These are phyloP conservation scores for Aspergillus carbonarius DNA, from an alignment of 2,329 filamentous ascomycete genomes.

Conservation along the genomic window DNA sequence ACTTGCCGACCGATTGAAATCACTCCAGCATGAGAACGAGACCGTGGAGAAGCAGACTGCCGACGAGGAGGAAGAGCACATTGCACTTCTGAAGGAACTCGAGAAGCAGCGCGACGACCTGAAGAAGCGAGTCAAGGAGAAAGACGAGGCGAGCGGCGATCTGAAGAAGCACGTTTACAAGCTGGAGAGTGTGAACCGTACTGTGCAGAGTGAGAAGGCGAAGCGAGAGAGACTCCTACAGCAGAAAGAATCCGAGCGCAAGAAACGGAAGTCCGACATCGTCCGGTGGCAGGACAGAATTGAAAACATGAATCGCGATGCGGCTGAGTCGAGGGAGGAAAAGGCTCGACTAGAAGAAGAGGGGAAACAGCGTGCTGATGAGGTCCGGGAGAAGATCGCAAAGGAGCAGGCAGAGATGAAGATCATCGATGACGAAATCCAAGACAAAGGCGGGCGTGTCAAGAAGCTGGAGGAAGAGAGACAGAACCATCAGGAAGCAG, in stretches of 20 bases:
- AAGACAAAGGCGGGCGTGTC: conserved; percentile 59
- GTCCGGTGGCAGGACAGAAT: conserved; percentile 58
- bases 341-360: conserved; percentile 43
- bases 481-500: conserved; percentile 49
- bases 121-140: conserved; percentile 75
- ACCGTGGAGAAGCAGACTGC: conserved; percentile 68
- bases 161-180: conserved; percentile 76
- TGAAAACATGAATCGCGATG: conserved; percentile 52
- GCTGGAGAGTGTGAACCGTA: conserved; percentile 77
- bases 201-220: conserved; percentile 72
- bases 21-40: conserved; percentile 78
- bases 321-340: conserved; percentile 45
- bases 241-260: conserved; percentile 60
- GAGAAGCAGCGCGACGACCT: conserved; percentile 77
- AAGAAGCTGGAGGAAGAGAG: conserved; percentile 62
- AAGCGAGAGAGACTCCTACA: conserved; percentile 69
- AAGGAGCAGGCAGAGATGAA: conserved; percentile 53
- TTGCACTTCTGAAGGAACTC: conserved; percentile 64
- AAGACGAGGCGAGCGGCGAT: conserved; percentile 85
- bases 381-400: conserved; percentile 45
- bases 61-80: conserved; percentile 68
- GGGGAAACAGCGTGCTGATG: conserved; percentile 39
- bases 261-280: conserved; percentile 62
- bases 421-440: conserved; percentile 60
- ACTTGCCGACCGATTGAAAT: conserved; percentile 77